These are phyloP conservation scores for Microbotryum intermedium DNA, from an alignment of 1,284 basidiomycete genomes.

Conservation along the genomic window DNA sequence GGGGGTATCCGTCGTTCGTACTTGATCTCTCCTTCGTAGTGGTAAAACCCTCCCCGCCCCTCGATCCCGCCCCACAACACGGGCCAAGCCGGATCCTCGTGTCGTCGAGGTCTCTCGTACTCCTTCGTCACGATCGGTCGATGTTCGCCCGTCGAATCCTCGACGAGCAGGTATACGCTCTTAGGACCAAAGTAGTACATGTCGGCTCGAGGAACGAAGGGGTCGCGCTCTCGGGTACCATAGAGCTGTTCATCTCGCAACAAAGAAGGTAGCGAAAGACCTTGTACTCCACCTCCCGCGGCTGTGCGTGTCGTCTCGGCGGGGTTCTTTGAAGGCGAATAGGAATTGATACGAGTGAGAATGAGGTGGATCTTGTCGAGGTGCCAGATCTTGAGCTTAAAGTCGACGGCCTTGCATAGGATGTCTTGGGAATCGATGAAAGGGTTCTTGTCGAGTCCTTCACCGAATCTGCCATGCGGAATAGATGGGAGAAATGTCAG, in stretches of 20 bases:
- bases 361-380: constrained; percentile 48
- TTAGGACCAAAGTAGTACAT: constrained; percentile 78
- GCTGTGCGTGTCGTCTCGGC: constrained; percentile 19
- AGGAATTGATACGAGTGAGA: constrained; percentile 33
- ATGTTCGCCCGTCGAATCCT: constrained; percentile 72
- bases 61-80: constrained; percentile 41
- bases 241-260: constrained; percentile 79
- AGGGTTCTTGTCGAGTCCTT: constrained; percentile 37
- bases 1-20: constrained; percentile 9
- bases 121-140: constrained; percentile 50
- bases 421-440: constrained; percentile 48
- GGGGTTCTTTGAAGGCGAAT: constrained; percentile 29
- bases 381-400: constrained; percentile 84
- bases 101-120: constrained; percentile 40
- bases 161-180: constrained; percentile 75
- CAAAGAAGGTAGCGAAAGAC: constrained; percentile 44
- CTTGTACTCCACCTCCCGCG: constrained; percentile 13
- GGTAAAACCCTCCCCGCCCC: constrained; percentile 40
- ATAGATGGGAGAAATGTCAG: neutral
- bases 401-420: constrained; percentile 63
- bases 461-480: constrained; percentile 21
- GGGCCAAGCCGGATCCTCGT: constrained; percentile 46
- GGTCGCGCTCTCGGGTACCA: constrained; percentile 81
- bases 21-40: constrained; percentile 28
- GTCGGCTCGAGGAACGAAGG: constrained; percentile 74